Base-by-base conservation (phyloP, 2,329 filamentous ascomycete genomes). In the Penicillium palitans region DNA sequence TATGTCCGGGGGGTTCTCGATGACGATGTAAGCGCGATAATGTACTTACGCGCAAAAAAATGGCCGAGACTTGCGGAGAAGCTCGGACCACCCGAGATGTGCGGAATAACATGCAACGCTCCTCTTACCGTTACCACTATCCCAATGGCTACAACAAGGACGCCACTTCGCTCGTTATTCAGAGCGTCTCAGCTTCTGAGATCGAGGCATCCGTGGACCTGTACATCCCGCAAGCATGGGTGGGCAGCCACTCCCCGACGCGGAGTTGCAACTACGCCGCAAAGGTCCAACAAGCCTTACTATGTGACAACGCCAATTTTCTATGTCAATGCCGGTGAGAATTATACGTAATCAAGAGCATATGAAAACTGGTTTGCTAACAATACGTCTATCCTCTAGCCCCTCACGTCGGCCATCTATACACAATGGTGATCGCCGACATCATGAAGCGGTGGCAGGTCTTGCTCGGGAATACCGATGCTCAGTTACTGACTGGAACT, bases 291-390 rank as follows among this genome's bases (percentile, higher is more conserved):
- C 60, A 98, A 98, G 79, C 92, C 93, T 9, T 97, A 89, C 80
- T 99, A 98, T 80, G 83, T 96, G 69, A 98, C 95, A 6, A 96
- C 92, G 9, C 95, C 95, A 2, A 99, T 99, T 58, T 99, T 98
- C 80, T 99, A 99, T 76, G 95, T 99, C 79, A 99, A 99, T 84
- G 91, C 93, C 55, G 87, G 91, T 93, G 79, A 66, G 80, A 19
- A 29, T 47, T 33, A 31, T 9, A 17, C 29, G 25, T 8, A 13
- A n/a, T 45, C 9, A 31, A 17, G 31, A 31, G 29, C 39, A 31
- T 44, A 6, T 17, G 6, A 13, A 9, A 21, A 19, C 6, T 15
- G 12, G 10, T 10, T 4, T 19, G 25, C 31, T 55, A 47, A 55
- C 37, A n/a, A 39, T 51, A 49, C 50, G 9, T 49, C 2, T 51